Percentiles rank a stretch among this genome's conserved stretches.
phyloP scores from a whole-genome alignment of 2,329 filamentous ascomycete genomes.

The Zarea fungicola region DNA sequence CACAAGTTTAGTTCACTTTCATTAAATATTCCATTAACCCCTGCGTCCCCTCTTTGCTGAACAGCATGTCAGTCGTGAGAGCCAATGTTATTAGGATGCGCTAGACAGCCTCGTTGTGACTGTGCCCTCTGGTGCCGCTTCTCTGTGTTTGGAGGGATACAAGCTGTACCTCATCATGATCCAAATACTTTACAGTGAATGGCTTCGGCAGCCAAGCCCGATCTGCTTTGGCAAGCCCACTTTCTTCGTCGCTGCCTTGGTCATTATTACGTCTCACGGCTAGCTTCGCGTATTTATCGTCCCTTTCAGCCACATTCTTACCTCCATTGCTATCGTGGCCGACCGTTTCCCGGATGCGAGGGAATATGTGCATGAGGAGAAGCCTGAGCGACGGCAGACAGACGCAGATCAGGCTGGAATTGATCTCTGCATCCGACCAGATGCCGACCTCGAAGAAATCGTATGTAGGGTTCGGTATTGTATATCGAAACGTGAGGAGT shows the following conservation, averaged over 20 bases:
- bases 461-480: slow-evolving; percentile 20
- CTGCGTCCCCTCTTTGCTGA: too few species aligned
- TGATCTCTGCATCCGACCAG: slow-evolving; percentile 27
- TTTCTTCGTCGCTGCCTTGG: not conserved
- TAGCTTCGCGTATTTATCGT: not conserved
- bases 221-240: not conserved
- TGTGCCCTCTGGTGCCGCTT: not conserved
- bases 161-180: not conserved
- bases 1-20: too few species aligned
- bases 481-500: slow-evolving; percentile 20
- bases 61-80: too few species aligned
- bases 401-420: slow-evolving; percentile 24
- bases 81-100: too few species aligned
- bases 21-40: too few species aligned
- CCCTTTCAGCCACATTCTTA: not conserved
- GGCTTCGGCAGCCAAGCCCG: not conserved
- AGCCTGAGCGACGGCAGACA: slow-evolving; percentile 22
- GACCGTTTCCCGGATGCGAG: slow-evolving; percentile 10
- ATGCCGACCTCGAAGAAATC: slow-evolving; percentile 21
- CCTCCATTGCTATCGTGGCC: not conserved
- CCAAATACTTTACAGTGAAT: not conserved
- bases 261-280: not conserved
- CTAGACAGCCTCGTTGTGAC: not conserved
- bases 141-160: not conserved
- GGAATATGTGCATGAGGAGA: slow-evolving; percentile 25